A percentile compares a stretch with the other conserved stretches of the same genome.
Evolutionary conservation across 2,329 filamentous ascomycete species (phyloP).

Genomic region (Verticillium dahliae): DNA sequence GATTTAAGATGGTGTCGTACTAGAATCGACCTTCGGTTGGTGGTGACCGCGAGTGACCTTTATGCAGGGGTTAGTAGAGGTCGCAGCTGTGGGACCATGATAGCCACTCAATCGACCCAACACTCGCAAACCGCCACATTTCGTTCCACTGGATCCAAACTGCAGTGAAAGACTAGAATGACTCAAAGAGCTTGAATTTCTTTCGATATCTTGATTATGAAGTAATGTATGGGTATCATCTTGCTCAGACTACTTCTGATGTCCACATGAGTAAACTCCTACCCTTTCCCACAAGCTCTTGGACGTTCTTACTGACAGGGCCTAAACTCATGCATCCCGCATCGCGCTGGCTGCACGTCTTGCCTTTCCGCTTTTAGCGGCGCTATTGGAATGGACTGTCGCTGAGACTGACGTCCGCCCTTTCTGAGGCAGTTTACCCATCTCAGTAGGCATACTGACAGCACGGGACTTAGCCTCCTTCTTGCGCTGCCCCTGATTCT

Average conservation of each 20-base stretch:
- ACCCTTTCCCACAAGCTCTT: neutral
- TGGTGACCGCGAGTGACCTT: neutral
- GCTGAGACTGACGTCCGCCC: neutral
- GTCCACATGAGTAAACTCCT: neutral
- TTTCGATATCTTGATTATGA: neutral
- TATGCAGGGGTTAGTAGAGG: neutral
- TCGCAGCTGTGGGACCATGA: neutral
- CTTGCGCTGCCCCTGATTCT: slow-evolving; percentile 1
- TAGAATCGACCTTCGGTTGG: neutral
- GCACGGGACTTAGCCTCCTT: neutral
- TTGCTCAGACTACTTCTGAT: neutral
- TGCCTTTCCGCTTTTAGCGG: neutral
- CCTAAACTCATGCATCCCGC: neutral
- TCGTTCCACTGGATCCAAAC: neutral
- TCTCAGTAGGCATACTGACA: neutral
- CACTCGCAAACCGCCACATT: neutral
- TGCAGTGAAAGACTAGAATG: neutral
- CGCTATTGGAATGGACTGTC: neutral
- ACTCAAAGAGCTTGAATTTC: neutral
- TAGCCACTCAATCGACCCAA: neutral
- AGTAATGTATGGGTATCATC: neutral
- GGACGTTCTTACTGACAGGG: neutral
- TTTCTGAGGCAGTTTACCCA: neutral
- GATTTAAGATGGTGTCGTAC: neutral
- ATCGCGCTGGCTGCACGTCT: neutral